Evolutionary conservation across 306 rosid species (phyloP), one percentile per base, ranked within the genome.

Genomic region (Lagenaria siceraria): DNA sequence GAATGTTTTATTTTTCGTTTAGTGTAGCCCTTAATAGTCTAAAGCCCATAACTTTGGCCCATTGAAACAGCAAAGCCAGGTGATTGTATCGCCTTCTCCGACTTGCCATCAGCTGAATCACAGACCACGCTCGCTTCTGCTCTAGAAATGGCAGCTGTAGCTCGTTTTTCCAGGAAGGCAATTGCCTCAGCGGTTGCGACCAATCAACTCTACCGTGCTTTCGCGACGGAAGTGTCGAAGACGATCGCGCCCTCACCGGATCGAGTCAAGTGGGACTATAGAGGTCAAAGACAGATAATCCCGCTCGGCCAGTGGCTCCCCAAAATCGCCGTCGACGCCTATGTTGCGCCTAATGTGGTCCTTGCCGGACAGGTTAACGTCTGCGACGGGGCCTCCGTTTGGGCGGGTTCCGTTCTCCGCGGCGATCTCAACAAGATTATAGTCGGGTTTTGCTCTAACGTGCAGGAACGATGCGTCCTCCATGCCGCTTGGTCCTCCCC

Each of bases 401-500:
- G 99, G 99, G 84, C 98, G 1, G 96, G 99, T 10, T 81, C 90
- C 15, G 98, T 96, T 40, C 96, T 92, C 66, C 97, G 99, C 9
- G 99, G 99, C 65, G 98, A 96, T 89, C 98, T 96, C 84, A 96
- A 96, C 78, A 96, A 89, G 88, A 92, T 92, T 86, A 89, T 89
- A 7, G 81, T 92, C n/a, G 98, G 99, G 0, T 96, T 96, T 85
- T 84, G 91, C 83, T 92, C 99, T 80, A 96, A 92, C 77, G 88
- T 90, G 31, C 99, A 96, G 90, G 99, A 96, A 48, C 91, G 99
- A 2, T 88, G 89, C 58, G 99, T 96, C 24, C 77, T 96, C 75
- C 99, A 96, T 78, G 98, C 97, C 1, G 96, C 99, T 56, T 96
- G 99, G 99, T 85, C 97, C 54, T 92, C 97, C 15, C 99, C 99